Conservation (phyloP, 2,329 filamentous ascomycete species). For the Samsoniella hepiali region DNA sequence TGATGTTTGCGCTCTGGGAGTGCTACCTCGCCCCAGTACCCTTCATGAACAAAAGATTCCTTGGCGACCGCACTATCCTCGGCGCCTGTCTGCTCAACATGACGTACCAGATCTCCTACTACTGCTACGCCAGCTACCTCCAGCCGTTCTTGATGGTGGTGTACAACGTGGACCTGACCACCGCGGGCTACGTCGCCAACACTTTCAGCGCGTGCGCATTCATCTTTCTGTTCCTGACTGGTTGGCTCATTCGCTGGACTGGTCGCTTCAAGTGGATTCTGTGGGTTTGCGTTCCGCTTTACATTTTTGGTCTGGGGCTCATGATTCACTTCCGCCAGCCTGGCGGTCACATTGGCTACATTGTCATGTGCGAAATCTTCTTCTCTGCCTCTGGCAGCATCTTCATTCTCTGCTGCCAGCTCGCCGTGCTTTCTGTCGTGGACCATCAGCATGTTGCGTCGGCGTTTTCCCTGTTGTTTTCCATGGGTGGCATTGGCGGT, state of each 20-base stretch:
- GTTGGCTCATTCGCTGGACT: slow-evolving; percentile 42
- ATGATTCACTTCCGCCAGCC: slow-evolving; percentile 42
- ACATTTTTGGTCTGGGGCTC: slow-evolving; percentile 37
- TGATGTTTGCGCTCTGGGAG: slow-evolving; percentile 56
- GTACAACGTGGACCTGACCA: slow-evolving; percentile 38
- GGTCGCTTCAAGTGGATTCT: slow-evolving; percentile 47
- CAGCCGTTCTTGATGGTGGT: slow-evolving; percentile 55
- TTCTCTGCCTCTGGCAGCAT: slow-evolving; percentile 38
- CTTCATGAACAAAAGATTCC: slow-evolving; percentile 52
- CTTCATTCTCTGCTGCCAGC: slow-evolving; percentile 29
- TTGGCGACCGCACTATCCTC: slow-evolving; percentile 51
- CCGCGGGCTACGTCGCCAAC: slow-evolving; percentile 46
- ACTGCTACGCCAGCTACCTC: slow-evolving; percentile 53
- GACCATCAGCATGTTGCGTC: slow-evolving; percentile 27
- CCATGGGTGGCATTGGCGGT: slow-evolving; percentile 22
- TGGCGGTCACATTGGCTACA: slow-evolving; percentile 32
- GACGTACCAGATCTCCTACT: slow-evolving; percentile 48
- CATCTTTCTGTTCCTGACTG: slow-evolving; percentile 47
- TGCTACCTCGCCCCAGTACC: slow-evolving; percentile 53
- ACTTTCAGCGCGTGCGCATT: slow-evolving; percentile 51
- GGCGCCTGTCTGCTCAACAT: slow-evolving; percentile 45
- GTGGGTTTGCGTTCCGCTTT: slow-evolving; percentile 30
- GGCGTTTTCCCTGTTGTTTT: slow-evolving; percentile 23
- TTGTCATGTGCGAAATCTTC: slow-evolving; percentile 40
- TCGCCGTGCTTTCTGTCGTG: slow-evolving; percentile 27